Conservation (phyloP, 2,329 filamentous ascomycete genomes). For the Aphanoascus verrucosus region DNA sequence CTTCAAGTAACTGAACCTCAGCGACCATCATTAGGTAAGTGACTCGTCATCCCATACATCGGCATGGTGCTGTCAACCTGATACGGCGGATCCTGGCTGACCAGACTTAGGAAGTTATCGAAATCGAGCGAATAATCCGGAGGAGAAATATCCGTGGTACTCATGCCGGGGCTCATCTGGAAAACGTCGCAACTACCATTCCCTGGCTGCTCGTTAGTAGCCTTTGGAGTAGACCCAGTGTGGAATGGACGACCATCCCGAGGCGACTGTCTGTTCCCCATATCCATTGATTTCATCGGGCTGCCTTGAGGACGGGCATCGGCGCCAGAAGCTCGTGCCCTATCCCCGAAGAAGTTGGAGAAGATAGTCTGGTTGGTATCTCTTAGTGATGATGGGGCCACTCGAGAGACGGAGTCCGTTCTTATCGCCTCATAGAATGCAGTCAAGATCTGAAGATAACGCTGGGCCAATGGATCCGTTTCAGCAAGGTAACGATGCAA, state of each 20-base stretch:
- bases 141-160: constrained; percentile 6
- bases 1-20: not conserved
- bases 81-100: constrained; percentile 4
- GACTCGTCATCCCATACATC: not conserved
- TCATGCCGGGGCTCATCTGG: constrained; percentile 2
- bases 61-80: not conserved
- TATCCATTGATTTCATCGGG: not conserved
- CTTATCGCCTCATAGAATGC: constrained; percentile 35
- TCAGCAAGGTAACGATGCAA: constrained; percentile 43
- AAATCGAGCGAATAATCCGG: constrained; percentile 12
- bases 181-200: not conserved
- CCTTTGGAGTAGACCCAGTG: not conserved
- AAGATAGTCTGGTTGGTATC: constrained; percentile 6
- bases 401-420: constrained; percentile 1
- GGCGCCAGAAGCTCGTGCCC: not conserved
- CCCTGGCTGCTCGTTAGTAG: not conserved
- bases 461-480: constrained; percentile 41
- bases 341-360: constrained; percentile 9
- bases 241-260: not conserved
- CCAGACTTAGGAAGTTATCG: constrained; percentile 8
- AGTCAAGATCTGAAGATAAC: constrained; percentile 42
- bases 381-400: not conserved
- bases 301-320: not conserved
- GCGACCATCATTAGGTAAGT: not conserved
- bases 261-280: not conserved